Conservation (phyloP, 345 rosid genomes). For the Rhodomyrtus tomentosa region DNA sequence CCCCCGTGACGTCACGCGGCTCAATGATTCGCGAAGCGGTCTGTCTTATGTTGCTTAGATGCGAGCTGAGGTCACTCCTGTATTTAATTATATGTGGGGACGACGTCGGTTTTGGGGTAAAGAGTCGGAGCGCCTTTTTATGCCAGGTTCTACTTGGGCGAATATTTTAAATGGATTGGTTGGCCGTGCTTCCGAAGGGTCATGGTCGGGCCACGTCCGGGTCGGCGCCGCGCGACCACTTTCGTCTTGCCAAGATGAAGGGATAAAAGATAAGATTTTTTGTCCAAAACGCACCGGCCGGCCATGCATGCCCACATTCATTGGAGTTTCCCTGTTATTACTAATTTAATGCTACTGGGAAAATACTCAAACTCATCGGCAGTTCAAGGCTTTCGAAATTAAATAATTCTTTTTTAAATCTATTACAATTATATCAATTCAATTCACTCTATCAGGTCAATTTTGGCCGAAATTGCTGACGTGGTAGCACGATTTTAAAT, state of each 20-base stretch:
- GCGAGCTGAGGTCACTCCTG: not conserved
- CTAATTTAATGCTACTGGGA: not conserved
- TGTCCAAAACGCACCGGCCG: not conserved
- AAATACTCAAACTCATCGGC: fast-evolving
- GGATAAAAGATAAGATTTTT: too few species aligned
- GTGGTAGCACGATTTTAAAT: too few species aligned
- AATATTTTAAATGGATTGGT: too few species aligned
- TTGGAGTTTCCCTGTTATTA: not conserved
- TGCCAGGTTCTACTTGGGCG: not conserved
- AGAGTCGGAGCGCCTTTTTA: not conserved
- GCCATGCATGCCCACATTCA: not conserved
- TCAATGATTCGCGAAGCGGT: not conserved
- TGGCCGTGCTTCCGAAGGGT: not conserved
- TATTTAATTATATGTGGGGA: not conserved
- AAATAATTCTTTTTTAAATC: not conserved
- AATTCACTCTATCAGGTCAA: too few species aligned
- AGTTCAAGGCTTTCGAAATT: fast-evolving
- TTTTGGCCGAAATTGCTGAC: too few species aligned
- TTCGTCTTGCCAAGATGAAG: not conserved
- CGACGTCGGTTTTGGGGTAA: not conserved
- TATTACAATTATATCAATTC: too few species aligned
- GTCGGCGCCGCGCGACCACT: not conserved
- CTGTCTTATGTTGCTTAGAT: not conserved
- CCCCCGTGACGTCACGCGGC: not conserved
- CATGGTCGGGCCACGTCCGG: not conserved